Conservation (phyloP, 805 yeast species). For the Schizosaccharomyces pombe region DNA sequence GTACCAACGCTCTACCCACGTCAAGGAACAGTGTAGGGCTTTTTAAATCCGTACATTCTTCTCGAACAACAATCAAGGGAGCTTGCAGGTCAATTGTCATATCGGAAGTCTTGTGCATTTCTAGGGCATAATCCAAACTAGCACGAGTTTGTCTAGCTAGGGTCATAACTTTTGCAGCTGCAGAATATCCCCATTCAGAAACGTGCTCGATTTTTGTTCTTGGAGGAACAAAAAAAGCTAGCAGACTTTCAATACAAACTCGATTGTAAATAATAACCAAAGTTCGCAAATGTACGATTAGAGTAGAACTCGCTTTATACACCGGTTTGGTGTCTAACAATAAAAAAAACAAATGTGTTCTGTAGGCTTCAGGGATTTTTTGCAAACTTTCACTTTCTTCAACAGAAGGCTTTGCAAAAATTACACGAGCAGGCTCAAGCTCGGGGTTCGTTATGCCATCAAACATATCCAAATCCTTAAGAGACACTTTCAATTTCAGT, state of each 20-base stretch:
- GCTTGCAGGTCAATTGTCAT: slow-evolving; percentile 78
- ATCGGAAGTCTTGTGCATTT: slow-evolving; percentile 78
- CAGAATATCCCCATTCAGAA: slow-evolving; percentile 77
- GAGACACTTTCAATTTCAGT: slow-evolving; percentile 40
- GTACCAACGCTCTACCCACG: slow-evolving; percentile 80
- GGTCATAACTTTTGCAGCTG: slow-evolving; percentile 84
- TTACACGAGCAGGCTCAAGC: slow-evolving; percentile 66
- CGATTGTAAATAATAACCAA: slow-evolving; percentile 80
- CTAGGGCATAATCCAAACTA: slow-evolving; percentile 79
- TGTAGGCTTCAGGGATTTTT: slow-evolving; percentile 4
- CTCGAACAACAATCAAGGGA: slow-evolving; percentile 69
- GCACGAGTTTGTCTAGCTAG: slow-evolving; percentile 70
- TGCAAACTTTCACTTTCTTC: not conserved
- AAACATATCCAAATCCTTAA: slow-evolving; percentile 62
- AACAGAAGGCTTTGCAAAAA: slow-evolving; percentile 33
- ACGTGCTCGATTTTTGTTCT: slow-evolving; percentile 65
- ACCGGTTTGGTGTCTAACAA: slow-evolving; percentile 71
- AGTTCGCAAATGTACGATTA: slow-evolving; percentile 53
- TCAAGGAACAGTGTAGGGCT: slow-evolving; percentile 81
- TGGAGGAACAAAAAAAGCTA: slow-evolving; percentile 66
- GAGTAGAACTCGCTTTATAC: slow-evolving; percentile 60
- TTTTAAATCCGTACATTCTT: slow-evolving; percentile 52
- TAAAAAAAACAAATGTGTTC: slow-evolving; percentile 50
- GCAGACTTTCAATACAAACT: slow-evolving; percentile 52
- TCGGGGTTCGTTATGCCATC: slow-evolving; percentile 56